Evolutionary conservation across 352 stramenopile genomes (phyloP), one percentile per base, ranked within the genome.

Genomic region (Globisporangium carolinianum): DNA sequence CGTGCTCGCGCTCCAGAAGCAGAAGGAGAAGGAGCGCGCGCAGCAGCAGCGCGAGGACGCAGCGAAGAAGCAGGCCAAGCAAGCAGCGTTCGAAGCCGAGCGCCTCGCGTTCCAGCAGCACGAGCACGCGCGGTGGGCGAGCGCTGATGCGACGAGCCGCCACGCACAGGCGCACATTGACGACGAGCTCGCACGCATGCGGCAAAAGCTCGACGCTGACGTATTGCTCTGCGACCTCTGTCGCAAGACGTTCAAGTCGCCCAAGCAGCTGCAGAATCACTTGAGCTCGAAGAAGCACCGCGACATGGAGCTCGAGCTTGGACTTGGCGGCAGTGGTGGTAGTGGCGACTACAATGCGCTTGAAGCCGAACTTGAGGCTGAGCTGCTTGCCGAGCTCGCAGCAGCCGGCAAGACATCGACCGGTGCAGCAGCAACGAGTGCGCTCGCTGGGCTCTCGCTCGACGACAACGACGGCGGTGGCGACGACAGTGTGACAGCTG

Each of bases 261-360:
- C 72, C 35, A 93, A 93, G 61, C 85, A 94, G 61, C 68, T 93
- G 18, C 63, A 86, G 46, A 92, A 91, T 61, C 83, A 94, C 59
- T 56, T 92, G 1, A 74, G 63, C 35, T 91, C 80, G 4, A 94
- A 91, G 50, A 94, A 92, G 54, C 85, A 94, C 53, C 77, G 74
- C 32, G 85, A 91, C 18, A 86, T 77, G 62, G 83, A 91, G 56
- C 46, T 76, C 10, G 74, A 89, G 38, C 65, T 92, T n/a, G 79
- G 81, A n/a, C 62, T 89, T 17, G 36, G 35, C 10, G 62, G 66
- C 4, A 70, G 72, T 9, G 45, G 45, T 10, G 45, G 10, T 6
- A 11, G 10, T 9, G 45, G 51, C 36, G 76, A 88, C 37, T 73
- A 83, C 47, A 71, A 74, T 39, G 60, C 73, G 10, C 57, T 88